Evolutionary conservation across 2,329 filamentous ascomycete genomes (phyloP).

Genomic region (Xylaria sp.): DNA sequence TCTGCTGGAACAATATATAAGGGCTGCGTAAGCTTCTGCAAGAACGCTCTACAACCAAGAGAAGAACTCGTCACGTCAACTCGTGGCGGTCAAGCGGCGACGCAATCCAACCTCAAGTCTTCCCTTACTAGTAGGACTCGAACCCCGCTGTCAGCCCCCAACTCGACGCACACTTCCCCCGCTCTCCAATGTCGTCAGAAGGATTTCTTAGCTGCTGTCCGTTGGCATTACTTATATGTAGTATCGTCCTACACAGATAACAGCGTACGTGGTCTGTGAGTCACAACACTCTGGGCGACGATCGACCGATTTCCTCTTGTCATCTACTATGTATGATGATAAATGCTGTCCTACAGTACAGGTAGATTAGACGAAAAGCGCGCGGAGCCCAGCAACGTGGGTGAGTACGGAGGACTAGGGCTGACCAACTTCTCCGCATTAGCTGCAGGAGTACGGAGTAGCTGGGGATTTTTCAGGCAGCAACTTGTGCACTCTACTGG

Average conservation of each 20-base stretch:
- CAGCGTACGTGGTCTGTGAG: conserved; percentile 15
- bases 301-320: neutral
- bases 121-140: neutral
- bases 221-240: neutral
- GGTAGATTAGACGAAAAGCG: neutral
- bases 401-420: too few relatives aligned
- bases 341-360: neutral
- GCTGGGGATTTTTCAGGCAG: conserved; percentile 29
- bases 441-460: conserved; percentile 27
- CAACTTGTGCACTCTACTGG: neutral
- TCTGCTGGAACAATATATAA: conserved; percentile 24
- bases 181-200: conserved; percentile 25
- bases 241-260: neutral
- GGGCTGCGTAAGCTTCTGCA: conserved; percentile 42
- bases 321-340: neutral
- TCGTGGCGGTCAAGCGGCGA: conserved; percentile 27
- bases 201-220: conserved; percentile 7
- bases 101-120: conserved; percentile 18
- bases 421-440: conserved; percentile 35
- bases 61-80: conserved; percentile 24
- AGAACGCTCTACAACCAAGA: conserved; percentile 2
- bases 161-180: conserved; percentile 22
- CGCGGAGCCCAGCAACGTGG: conserved; percentile 3
- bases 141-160: conserved; percentile 33
- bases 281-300: conserved; percentile 17